Conservation (phyloP, 805 yeast genomes). For the Metschnikowia rubicola region DNA sequence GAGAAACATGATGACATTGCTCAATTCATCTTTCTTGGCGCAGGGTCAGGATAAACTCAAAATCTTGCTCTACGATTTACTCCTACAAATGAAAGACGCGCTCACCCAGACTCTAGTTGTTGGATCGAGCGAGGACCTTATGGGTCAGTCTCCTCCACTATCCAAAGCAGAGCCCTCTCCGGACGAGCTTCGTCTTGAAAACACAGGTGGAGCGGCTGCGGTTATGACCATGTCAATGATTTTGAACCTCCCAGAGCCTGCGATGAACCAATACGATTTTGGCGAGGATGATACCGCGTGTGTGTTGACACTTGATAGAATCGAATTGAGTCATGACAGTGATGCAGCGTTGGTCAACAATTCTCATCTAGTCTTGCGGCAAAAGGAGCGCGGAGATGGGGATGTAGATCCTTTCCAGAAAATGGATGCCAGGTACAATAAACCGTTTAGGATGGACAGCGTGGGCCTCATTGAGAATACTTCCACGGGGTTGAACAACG, state of each 20-base stretch:
- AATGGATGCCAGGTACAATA: slow-evolving; percentile 11
- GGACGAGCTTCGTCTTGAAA: neutral
- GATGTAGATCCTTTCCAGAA: slow-evolving; percentile 9
- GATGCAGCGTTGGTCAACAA: slow-evolving; percentile 33
- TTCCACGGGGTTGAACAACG: slow-evolving; percentile 35
- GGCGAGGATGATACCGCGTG: slow-evolving; percentile 11
- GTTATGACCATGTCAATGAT: slow-evolving; percentile 14
- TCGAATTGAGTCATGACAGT: slow-evolving; percentile 30
- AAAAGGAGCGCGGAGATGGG: slow-evolving; percentile 4
- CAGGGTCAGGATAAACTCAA: slow-evolving; percentile 43
- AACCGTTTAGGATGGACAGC: slow-evolving; percentile 31
- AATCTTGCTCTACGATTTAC: slow-evolving; percentile 56
- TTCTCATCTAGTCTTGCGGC: slow-evolving; percentile 20
- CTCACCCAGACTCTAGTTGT: slow-evolving; percentile 20
- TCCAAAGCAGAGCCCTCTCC: slow-evolving; percentile 4
- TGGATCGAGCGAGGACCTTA: slow-evolving; percentile 8
- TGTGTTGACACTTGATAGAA: slow-evolving; percentile 23
- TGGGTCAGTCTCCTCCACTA: neutral
- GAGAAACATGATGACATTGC: slow-evolving; percentile 43
- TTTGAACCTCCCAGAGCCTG: slow-evolving; percentile 32
- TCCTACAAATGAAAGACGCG: slow-evolving; percentile 49
- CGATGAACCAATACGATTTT: slow-evolving; percentile 20
- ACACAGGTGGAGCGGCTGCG: slow-evolving; percentile 2
- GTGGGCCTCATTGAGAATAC: slow-evolving; percentile 38
- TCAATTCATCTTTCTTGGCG: slow-evolving; percentile 40